These are phyloP conservation scores for Linnemannia zychae DNA, from an alignment of 192 early-diverging fungal genomes.

Conservation along the genomic window DNA sequence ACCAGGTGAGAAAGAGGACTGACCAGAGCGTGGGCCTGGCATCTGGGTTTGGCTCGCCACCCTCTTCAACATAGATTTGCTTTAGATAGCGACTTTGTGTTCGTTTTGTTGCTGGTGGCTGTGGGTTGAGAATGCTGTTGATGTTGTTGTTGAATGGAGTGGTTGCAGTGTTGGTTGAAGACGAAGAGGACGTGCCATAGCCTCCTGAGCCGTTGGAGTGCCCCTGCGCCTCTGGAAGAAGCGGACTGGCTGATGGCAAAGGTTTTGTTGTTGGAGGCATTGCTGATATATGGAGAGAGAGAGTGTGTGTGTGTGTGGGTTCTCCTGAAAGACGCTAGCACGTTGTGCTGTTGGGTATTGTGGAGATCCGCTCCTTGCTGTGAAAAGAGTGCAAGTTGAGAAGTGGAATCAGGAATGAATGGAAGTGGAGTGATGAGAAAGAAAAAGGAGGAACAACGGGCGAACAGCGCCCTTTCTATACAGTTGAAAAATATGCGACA, in stretches of 20 bases:
- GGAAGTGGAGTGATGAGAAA: too few relatives aligned
- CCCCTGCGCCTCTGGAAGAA: background rate
- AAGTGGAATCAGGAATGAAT: slow-evolving; percentile 3
- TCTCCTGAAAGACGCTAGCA: too few relatives aligned
- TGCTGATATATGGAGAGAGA: background rate
- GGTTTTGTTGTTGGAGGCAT: background rate
- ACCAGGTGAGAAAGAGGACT: slow-evolving; percentile 34
- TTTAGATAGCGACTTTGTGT: background rate
- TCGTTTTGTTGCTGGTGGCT: background rate
- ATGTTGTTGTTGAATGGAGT: background rate
- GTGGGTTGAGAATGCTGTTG: background rate
- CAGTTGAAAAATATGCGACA: background rate
- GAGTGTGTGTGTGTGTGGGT: background rate
- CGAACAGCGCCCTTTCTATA: background rate
- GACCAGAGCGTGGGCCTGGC: slow-evolving; percentile 33
- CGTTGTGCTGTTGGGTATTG: too few relatives aligned
- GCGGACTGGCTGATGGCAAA: background rate
- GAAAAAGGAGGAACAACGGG: background rate
- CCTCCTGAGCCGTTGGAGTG: background rate
- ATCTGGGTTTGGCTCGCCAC: slow-evolving; percentile 18
- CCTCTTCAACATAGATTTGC: background rate
- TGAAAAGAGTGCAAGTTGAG: background rate
- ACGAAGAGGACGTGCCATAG: background rate
- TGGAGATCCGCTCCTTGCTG: background rate
- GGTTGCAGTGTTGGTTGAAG: background rate